Evolutionary conservation across 1,284 basidiomycete genomes (phyloP).

Genomic region (Pseudozyma sp.): DNA sequence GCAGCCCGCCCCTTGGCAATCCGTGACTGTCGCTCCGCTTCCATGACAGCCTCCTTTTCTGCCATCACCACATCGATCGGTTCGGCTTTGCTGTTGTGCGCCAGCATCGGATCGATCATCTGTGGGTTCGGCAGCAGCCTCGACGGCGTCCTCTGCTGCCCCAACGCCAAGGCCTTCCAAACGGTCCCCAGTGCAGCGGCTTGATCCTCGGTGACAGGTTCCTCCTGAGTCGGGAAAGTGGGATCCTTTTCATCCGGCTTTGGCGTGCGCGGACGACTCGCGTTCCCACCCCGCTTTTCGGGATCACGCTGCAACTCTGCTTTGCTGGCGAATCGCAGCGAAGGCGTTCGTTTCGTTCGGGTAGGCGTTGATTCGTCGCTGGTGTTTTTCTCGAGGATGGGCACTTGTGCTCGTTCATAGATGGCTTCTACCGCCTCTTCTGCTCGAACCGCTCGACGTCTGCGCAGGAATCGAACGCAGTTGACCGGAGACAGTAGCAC

Average conservation of each 20-base stretch:
- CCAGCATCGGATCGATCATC: constrained; percentile 53
- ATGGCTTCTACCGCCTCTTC: constrained; percentile 31
- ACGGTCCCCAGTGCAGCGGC: constrained; percentile 26
- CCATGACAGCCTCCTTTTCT: constrained; percentile 39
- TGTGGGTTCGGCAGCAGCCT: constrained; percentile 58
- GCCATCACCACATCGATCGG: constrained; percentile 37
- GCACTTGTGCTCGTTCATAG: constrained; percentile 26
- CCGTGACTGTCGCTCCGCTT: constrained; percentile 37
- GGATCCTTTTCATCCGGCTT: constrained; percentile 17
- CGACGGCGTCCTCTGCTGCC: constrained; percentile 29
- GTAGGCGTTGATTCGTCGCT: background rate
- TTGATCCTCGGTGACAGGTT: constrained; percentile 56
- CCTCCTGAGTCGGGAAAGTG: background rate
- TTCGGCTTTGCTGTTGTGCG: constrained; percentile 42
- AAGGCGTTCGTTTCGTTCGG: constrained; percentile 7
- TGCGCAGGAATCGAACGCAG: constrained; percentile 30
- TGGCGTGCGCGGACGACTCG: constrained; percentile 25
- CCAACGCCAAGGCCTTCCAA: constrained; percentile 26
- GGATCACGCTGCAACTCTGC: constrained; percentile 6
- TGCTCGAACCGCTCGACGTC: constrained; percentile 8
- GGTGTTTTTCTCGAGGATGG: constrained; percentile 37
- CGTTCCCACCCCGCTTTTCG: constrained; percentile 16
- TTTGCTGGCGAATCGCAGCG: constrained; percentile 26
- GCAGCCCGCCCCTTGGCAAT: constrained; percentile 38
- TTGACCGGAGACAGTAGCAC: constrained; percentile 35